phyloP scores from a whole-genome alignment of 2,329 filamentous ascomycete genomes.

The Colletotrichum navitas region DNA sequence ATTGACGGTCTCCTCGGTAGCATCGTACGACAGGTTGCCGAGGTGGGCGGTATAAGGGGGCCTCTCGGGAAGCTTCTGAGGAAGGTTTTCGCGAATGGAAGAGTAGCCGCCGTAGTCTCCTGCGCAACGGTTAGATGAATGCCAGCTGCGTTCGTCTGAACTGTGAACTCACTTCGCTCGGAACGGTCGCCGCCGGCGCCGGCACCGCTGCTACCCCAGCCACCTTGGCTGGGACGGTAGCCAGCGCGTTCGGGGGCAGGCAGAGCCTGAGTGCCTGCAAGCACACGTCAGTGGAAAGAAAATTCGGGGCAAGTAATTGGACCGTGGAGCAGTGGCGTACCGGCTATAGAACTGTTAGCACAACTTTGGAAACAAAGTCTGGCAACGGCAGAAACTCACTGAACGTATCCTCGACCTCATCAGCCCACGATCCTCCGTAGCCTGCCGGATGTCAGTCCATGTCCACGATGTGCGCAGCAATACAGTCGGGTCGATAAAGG shows the following conservation, averaged over 20 bases:
- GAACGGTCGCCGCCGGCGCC: slow-evolving; percentile 44
- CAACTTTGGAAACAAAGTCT: slow-evolving; percentile 1
- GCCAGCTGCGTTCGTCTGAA: background rate
- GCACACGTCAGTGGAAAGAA: slow-evolving; percentile 16
- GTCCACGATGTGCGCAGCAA: background rate
- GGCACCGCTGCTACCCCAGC: slow-evolving; percentile 53
- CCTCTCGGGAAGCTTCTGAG: slow-evolving; percentile 77
- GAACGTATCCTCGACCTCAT: slow-evolving; percentile 95
- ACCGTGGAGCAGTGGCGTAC: slow-evolving; percentile 48
- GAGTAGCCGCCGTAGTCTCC: slow-evolving; percentile 41
- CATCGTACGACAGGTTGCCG: slow-evolving; percentile 96
- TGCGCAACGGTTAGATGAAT: slow-evolving; percentile 20
- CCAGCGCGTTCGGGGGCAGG: slow-evolving; percentile 62
- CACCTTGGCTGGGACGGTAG: slow-evolving; percentile 48
- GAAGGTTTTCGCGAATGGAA: slow-evolving; percentile 68
- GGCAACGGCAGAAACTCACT: slow-evolving; percentile 65
- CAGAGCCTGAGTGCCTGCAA: slow-evolving; percentile 68
- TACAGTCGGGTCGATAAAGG: slow-evolving; percentile 46
- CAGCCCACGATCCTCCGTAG: slow-evolving; percentile 90
- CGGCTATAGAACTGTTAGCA: slow-evolving; percentile 52
- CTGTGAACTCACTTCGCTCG: slow-evolving; percentile 57
- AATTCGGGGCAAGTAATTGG: background rate
- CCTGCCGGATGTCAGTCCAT: slow-evolving; percentile 52
- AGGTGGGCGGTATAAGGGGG: slow-evolving; percentile 96
- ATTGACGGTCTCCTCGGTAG: slow-evolving; percentile 83